Percentiles rank a stretch among this genome's conserved stretches.
Evolutionary conservation across 495 filamentous ascomycete genomes (phyloP).

Genomic region (Aspergillus panamensis): DNA sequence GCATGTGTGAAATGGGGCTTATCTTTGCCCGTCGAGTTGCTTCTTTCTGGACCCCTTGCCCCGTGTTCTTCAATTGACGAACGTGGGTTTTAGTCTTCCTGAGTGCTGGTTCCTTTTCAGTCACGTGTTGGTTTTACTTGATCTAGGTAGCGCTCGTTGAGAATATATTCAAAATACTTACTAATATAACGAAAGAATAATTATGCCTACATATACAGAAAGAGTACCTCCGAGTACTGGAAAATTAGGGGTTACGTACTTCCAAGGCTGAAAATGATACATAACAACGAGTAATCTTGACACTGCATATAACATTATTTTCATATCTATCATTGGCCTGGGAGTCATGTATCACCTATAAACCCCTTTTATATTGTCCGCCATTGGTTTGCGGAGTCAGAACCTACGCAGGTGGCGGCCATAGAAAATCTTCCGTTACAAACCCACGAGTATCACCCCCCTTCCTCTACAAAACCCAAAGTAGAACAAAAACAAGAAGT

Average conservation of each 20-base stretch:
- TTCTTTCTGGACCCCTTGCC: not conserved
- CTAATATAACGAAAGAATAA: too few relatives aligned
- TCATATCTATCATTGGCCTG: not conserved
- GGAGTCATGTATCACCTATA: constrained; percentile 4
- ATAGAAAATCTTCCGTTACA: not conserved
- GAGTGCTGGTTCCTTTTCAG: constrained; percentile 10
- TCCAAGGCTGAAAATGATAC: not conserved
- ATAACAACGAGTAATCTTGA: not conserved
- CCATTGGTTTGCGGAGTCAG: not conserved
- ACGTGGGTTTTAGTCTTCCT: constrained; percentile 2
- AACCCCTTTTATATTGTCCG: not conserved
- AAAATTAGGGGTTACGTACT: not conserved
- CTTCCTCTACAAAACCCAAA: not conserved
- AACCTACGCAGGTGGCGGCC: constrained; percentile 8
- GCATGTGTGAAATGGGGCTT: constrained; percentile 5
- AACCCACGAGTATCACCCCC: not conserved
- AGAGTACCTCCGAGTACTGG: too few relatives aligned
- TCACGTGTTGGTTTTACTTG: constrained; percentile 11
- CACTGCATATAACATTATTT: not conserved
- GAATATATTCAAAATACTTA: not conserved
- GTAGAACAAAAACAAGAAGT: too few relatives aligned
- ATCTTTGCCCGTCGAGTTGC: not conserved
- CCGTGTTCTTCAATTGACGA: not conserved
- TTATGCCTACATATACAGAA: too few relatives aligned
- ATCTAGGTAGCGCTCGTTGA: not conserved